Percentiles rank a stretch among this genome's conserved stretches.
These are phyloP conservation scores for Tinospora cordifolia DNA, from an alignment of 164 flowering plant species.

Conservation along the genomic window DNA sequence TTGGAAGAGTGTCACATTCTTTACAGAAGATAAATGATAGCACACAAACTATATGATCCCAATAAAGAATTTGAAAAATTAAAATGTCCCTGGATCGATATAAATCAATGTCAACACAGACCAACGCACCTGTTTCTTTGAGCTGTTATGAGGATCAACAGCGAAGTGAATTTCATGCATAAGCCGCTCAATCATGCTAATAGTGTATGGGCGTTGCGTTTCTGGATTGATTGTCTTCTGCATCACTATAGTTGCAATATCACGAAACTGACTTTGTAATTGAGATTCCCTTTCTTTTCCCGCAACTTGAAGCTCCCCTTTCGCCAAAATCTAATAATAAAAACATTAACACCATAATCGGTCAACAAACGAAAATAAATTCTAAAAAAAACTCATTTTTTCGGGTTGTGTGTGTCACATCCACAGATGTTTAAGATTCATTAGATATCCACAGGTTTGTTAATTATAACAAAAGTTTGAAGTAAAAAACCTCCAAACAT, in stretches of 20 bases:
- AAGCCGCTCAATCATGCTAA: constrained; percentile 93
- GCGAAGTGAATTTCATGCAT: constrained; percentile 98
- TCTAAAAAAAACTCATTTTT: neutral
- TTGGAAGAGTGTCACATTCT: neutral
- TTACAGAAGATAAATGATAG: neutral
- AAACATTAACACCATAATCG: neutral
- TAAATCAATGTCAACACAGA: neutral
- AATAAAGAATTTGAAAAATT: too few species aligned
- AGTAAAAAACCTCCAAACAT: constrained; percentile 56
- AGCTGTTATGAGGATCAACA: constrained; percentile 78
- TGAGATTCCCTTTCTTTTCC: constrained; percentile 94
- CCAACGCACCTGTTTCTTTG: constrained; percentile 81
- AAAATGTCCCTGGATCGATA: neutral
- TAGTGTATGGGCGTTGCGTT: constrained; percentile 83
- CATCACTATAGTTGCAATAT: constrained; percentile 96
- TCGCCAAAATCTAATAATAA: constrained; percentile 64
- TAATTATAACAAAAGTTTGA: neutral
- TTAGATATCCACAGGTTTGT: neutral
- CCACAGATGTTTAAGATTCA: neutral
- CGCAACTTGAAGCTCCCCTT: constrained; percentile 98
- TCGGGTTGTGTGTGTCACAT: neutral
- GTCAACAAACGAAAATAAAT: neutral
- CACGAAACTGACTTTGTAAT: constrained; percentile 81
- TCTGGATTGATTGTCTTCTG: constrained; percentile 89
- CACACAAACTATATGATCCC: neutral